Percentiles rank a stretch among this genome's conserved stretches.
Evolutionary conservation across 2,329 filamentous ascomycete species (phyloP).

Genomic region (Hypoxylon rubiginosum): DNA sequence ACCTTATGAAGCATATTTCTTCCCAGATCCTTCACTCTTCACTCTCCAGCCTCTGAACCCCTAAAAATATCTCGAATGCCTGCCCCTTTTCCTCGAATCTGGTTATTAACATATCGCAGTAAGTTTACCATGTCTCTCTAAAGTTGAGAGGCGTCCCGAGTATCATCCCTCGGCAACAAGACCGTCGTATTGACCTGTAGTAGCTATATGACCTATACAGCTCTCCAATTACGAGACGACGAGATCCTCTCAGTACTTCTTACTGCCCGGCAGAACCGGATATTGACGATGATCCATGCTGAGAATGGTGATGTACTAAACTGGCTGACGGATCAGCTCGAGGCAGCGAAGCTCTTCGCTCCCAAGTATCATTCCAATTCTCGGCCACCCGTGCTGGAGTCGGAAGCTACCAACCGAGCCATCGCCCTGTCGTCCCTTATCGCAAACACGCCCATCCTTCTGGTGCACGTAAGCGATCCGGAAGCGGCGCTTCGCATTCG

Average conservation of each 20-base stretch:
- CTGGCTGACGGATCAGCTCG: slow-evolving; percentile 67
- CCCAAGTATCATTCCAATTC: slow-evolving; percentile 66
- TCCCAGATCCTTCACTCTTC: not conserved
- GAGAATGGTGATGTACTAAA: slow-evolving; percentile 68
- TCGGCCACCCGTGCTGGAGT: slow-evolving; percentile 63
- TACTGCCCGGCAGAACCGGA: slow-evolving; percentile 56
- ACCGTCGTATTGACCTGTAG: not conserved
- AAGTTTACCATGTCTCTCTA: not conserved
- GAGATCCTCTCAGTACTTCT: slow-evolving; percentile 66
- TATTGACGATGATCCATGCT: slow-evolving; percentile 69
- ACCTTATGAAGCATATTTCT: not conserved
- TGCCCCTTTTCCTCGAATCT: slow-evolving; percentile 1
- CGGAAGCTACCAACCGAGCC: slow-evolving; percentile 66
- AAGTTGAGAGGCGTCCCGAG: not conserved
- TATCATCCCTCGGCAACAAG: not conserved
- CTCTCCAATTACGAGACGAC: slow-evolving; percentile 62
- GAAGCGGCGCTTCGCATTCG: slow-evolving; percentile 61
- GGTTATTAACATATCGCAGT: not conserved
- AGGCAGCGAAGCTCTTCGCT: slow-evolving; percentile 61
- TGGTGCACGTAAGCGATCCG: slow-evolving; percentile 66
- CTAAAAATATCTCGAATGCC: not conserved
- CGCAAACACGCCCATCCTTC: slow-evolving; percentile 63
- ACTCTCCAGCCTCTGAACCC: not conserved
- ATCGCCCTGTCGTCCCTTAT: slow-evolving; percentile 65
- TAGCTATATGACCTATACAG: slow-evolving; percentile 61